A percentile compares a stretch with the other conserved stretches of the same genome.
phyloP scores from a whole-genome alignment of 345 rosid genomes.

The Xanthoceras sorbifolium region DNA sequence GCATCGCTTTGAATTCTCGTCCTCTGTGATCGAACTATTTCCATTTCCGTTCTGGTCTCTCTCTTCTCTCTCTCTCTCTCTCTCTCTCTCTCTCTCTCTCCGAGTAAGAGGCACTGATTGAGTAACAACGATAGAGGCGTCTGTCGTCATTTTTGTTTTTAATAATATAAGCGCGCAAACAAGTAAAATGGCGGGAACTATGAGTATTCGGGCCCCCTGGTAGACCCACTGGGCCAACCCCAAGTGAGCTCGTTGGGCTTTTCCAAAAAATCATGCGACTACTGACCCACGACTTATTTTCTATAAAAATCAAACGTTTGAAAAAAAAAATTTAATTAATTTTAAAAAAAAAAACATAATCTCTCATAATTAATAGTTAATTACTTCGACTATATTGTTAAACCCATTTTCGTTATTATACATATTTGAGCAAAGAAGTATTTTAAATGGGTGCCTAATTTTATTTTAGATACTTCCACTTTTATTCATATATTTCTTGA shows the following conservation, averaged over 20 bases:
- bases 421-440: no score
- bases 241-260: not conserved
- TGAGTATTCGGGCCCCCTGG: not conserved
- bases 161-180: constrained; percentile 10
- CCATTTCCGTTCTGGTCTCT: constrained; percentile 40
- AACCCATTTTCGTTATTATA: no score
- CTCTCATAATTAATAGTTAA: no score
- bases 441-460: no score
- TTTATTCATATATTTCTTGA: no score
- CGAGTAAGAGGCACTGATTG: not conserved
- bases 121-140: not conserved
- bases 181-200: constrained; percentile 26
- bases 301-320: no score
- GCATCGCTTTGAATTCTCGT: constrained; percentile 21
- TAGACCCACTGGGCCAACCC: not conserved
- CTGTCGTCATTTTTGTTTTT: not conserved
- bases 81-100: not conserved
- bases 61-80: constrained; percentile 1
- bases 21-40: constrained; percentile 43
- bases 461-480: no score
- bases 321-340: no score
- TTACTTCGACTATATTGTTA: no score
- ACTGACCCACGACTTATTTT: no score
- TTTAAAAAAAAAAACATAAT: no score
- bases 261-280: not conserved